Percentiles rank a stretch among this genome's conserved stretches.
These are phyloP conservation scores for Penicillium mononematosum DNA, from an alignment of 495 filamentous ascomycete species.

Conservation along the genomic window DNA sequence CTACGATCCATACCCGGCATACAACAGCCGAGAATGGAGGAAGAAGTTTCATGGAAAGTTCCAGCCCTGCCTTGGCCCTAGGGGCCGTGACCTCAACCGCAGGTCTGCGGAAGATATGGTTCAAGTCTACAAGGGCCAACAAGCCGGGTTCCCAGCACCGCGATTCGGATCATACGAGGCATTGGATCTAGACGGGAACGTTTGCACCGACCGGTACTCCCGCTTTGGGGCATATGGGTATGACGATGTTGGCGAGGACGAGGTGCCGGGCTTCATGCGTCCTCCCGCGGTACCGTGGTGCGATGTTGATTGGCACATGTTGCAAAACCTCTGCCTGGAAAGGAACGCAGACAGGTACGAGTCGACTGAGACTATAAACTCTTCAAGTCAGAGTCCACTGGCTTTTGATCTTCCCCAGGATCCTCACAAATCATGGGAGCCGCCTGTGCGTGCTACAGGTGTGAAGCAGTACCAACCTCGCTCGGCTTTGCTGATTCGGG, in stretches of 20 bases:
- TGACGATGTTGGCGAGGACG: constrained; percentile 32
- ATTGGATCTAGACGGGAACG: constrained; percentile 42
- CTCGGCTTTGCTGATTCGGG: constrained; percentile 69
- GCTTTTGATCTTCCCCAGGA: constrained; percentile 21
- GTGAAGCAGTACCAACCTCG: constrained; percentile 36
- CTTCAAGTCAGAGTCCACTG: constrained; percentile 15
- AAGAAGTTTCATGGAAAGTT: constrained; percentile 40
- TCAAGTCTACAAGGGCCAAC: constrained; percentile 41
- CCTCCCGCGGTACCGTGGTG: constrained; percentile 57
- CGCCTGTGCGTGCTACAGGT: not conserved
- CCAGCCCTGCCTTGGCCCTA: constrained; percentile 47
- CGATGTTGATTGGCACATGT: constrained; percentile 63
- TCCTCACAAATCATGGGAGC: constrained; percentile 8
- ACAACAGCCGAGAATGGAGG: constrained; percentile 47
- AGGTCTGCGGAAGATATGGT: constrained; percentile 47
- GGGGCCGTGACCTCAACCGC: constrained; percentile 44
- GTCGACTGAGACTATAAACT: not conserved
- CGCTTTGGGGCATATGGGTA: constrained; percentile 55
- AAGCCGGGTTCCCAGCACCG: constrained; percentile 39
- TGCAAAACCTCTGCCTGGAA: constrained; percentile 63
- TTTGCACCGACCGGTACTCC: constrained; percentile 56
- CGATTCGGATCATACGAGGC: constrained; percentile 50
- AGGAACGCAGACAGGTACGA: constrained; percentile 61
- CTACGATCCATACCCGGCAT: constrained; percentile 53
- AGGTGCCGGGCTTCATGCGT: constrained; percentile 20